Conservation (phyloP, 2,329 filamentous ascomycete species). For the Xylariaceae sp. region DNA sequence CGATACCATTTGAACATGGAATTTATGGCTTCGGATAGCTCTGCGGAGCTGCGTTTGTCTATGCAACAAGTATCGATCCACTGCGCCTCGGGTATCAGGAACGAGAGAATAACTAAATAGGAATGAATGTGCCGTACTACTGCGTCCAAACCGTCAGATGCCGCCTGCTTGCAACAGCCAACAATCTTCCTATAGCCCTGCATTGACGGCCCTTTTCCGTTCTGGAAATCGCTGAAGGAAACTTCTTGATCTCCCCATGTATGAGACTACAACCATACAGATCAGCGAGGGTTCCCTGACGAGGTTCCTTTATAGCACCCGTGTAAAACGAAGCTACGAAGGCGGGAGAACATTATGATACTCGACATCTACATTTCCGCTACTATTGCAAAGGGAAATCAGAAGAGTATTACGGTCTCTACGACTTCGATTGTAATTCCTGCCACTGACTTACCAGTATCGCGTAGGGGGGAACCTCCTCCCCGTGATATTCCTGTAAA, state of each 20-base stretch:
- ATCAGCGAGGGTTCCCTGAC: background rate
- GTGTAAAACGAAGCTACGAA: background rate
- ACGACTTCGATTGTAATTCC: too few relatives aligned
- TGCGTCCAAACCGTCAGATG: constrained; percentile 5
- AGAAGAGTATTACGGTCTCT: too few relatives aligned
- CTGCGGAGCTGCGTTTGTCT: constrained; percentile 9
- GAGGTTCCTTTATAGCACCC: background rate
- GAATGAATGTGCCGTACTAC: background rate
- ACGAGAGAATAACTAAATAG: background rate
- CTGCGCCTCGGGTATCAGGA: background rate
- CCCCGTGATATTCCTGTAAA: constrained; percentile 3
- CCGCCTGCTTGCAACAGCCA: constrained; percentile 3
- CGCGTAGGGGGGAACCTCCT: constrained; percentile 5
- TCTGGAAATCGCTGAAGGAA: constrained; percentile 3
- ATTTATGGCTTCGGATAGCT: constrained; percentile 7
- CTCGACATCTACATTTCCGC: too few relatives aligned
- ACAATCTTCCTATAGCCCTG: background rate
- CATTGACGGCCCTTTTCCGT: background rate
- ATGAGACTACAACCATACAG: constrained; percentile 1
- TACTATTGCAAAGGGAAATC: too few relatives aligned
- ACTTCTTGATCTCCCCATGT: constrained; percentile 1
- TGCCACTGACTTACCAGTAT: constrained; percentile 1
- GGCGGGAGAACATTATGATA: background rate
- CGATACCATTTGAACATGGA: constrained; percentile 9
- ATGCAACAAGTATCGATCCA: constrained; percentile 14